These are phyloP conservation scores for Somion occarium DNA, from an alignment of 1,284 basidiomycete species.

Conservation along the genomic window DNA sequence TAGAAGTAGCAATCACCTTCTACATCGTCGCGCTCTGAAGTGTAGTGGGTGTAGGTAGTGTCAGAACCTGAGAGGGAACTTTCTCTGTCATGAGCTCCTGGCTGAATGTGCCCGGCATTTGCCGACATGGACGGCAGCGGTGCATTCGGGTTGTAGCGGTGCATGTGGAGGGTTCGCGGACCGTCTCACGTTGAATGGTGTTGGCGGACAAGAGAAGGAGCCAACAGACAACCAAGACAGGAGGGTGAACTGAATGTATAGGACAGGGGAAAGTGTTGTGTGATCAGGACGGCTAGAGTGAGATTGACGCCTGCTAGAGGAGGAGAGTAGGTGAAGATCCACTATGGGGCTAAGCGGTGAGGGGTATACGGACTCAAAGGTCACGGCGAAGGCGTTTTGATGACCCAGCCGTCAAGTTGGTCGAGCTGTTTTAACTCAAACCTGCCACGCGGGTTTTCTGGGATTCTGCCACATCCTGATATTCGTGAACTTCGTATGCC, in stretches of 20 bases:
- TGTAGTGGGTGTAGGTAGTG: conserved; percentile 16
- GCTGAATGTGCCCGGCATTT: conserved; percentile 17
- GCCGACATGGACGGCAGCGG: conserved; percentile 16
- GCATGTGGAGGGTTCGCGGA: conserved; percentile 16
- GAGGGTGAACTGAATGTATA: conserved; percentile 1
- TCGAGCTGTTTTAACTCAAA: conserved; percentile 16
- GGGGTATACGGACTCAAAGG: neutral
- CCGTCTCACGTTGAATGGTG: neutral
- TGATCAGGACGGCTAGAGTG: conserved; percentile 1
- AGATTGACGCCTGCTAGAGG: conserved; percentile 8
- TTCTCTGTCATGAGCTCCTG: conserved; percentile 22
- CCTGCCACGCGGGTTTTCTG: conserved; percentile 13
- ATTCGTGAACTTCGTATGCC: conserved; percentile 10
- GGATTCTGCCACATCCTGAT: conserved; percentile 8
- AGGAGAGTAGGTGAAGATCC: neutral
- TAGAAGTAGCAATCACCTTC: conserved; percentile 8
- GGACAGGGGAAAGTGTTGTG: neutral
- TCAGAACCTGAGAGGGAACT: conserved; percentile 22
- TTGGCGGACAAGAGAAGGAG: neutral
- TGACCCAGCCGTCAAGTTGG: conserved; percentile 4
- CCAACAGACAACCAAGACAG: neutral
- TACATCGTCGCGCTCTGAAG: conserved; percentile 17
- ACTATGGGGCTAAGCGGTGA: conserved; percentile 1
- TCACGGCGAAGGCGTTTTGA: conserved; percentile 7
- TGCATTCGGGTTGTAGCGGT: conserved; percentile 17